Conservation (phyloP, 2,329 filamentous ascomycete species). For the Neophaeococcomyces aloes region DNA sequence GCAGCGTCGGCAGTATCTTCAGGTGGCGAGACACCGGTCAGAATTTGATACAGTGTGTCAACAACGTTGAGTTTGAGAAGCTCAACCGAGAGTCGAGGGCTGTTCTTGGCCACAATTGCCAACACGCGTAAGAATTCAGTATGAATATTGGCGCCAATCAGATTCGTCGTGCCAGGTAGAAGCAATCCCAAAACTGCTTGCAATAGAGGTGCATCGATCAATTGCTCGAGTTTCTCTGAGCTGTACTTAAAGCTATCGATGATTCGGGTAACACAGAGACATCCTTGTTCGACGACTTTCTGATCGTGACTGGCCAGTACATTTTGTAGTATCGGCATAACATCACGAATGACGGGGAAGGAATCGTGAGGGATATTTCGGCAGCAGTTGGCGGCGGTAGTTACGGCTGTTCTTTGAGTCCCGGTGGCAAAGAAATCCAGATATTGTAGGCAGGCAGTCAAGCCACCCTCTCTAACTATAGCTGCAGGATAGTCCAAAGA, state of each 20-base stretch:
- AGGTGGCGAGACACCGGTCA: constrained; percentile 90
- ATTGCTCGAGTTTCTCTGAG: constrained; percentile 76
- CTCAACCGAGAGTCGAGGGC: constrained; percentile 75
- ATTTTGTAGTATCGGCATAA: constrained; percentile 90
- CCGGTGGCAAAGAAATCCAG: constrained; percentile 96
- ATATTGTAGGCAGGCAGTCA: constrained; percentile 91
- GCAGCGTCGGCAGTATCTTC: constrained; percentile 64
- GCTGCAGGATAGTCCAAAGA: constrained; percentile 90
- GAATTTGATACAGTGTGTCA: constrained; percentile 91
- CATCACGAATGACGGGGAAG: constrained; percentile 80
- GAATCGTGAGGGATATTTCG: constrained; percentile 92
- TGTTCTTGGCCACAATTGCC: constrained; percentile 80
- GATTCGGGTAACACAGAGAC: constrained; percentile 86
- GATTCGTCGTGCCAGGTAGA: constrained; percentile 85
- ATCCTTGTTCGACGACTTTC: constrained; percentile 92
- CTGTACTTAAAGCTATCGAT: constrained; percentile 94
- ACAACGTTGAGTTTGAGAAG: constrained; percentile 94
- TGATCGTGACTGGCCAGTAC: constrained; percentile 89
- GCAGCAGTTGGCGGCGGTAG: constrained; percentile 95
- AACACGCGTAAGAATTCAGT: constrained; percentile 91
- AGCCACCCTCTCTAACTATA: constrained; percentile 88
- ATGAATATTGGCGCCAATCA: constrained; percentile 88
- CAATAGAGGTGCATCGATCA: constrained; percentile 80
- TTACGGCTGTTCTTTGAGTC: constrained; percentile 91
- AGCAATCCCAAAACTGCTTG: constrained; percentile 76